Base-by-base conservation (phyloP, 2,329 filamentous ascomycete genomes). In the Colletotrichum sp. region DNA sequence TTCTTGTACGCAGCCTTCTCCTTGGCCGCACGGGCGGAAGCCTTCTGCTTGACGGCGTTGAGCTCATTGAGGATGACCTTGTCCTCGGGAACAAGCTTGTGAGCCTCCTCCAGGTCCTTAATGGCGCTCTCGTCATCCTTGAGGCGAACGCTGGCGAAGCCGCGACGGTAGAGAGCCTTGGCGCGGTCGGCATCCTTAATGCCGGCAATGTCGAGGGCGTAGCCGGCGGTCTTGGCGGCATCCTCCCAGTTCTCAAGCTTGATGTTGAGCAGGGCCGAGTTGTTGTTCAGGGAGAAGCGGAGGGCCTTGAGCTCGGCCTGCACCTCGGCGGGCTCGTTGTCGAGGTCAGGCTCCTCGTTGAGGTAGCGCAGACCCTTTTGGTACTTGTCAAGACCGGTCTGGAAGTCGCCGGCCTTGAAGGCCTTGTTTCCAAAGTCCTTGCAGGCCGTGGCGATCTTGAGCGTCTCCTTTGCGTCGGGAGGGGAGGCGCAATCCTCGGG, bases 1-100 rank as follows among this genome's bases (percentile, higher is more conserved):
- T 98, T 98, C 88, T 94, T 94, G 84, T 96, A 98, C 8, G 93
- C 94, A 80, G 94, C 95, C 91, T 96, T 97, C 89, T 98, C 95
- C 91, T 96, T 98, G 83, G 94, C 94, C 77, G 92, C 90, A 77
- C 94, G 91, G 73, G 93, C 94, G 13, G 92, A 89, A 30, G 94
- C 91, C 80, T 90, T 92, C 87, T 93, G 93, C 91, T 96, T 98
- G 68, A 97, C 92, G n/a, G 89, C 86, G 21, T 91, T 89, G 70
- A 97, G 89, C 87, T 98, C 96, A 80, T 92, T 94, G 76, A 88
- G 85, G 78, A 98, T 92, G 62, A 91, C 94, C 1, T 90, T 91
- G 84, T 98, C 96, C 21, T 88, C 89, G 2, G 96, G 96, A 1
- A 90, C 92, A 69, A 98, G 88, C 81, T 90, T 91, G 84, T 93